Evolutionary conservation across 2,329 filamentous ascomycete genomes (phyloP).

Genomic region (Monosporascus sp.): DNA sequence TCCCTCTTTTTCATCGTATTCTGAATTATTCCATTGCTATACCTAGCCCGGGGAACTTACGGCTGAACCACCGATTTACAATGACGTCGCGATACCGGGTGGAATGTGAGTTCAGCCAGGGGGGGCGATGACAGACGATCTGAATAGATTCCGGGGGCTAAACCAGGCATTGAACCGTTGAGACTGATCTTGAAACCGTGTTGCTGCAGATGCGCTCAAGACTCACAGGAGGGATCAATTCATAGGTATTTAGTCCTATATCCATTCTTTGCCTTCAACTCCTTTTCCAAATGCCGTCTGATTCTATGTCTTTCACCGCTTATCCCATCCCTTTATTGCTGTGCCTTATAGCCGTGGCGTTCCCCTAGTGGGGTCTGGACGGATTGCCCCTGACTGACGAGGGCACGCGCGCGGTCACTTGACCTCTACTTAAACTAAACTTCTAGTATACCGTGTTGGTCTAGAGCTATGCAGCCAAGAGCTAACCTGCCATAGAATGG

Average conservation of each 20-base stretch:
- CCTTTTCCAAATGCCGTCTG: not conserved
- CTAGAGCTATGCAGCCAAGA: no score
- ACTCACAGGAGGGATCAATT: conserved; percentile 89
- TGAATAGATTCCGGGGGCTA: not conserved
- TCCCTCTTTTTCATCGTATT: not conserved
- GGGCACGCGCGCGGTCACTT: no score
- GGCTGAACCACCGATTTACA: conserved; percentile 11
- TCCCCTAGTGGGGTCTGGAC: no score
- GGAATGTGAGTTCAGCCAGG: conserved; percentile 54
- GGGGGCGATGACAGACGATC: not conserved
- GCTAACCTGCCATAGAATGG: conserved; percentile 61
- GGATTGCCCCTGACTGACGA: no score
- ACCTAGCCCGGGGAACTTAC: not conserved
- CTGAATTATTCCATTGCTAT: not conserved
- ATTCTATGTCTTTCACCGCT: not conserved
- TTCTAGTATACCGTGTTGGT: no score
- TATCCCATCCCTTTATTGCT: not conserved
- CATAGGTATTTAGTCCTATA: conserved; percentile 50
- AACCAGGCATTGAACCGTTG: no score
- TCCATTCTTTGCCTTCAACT: not conserved
- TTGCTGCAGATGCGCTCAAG: conserved; percentile 54
- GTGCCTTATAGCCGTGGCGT: not conserved
- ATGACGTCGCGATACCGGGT: conserved; percentile 65
- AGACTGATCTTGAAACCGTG: conserved; percentile 10
- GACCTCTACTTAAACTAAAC: no score